Percentiles rank a stretch among this genome's conserved stretches.
Evolutionary conservation across 768 basidiomycete species (phyloP).

Genomic region (Russula ochroleuca): DNA sequence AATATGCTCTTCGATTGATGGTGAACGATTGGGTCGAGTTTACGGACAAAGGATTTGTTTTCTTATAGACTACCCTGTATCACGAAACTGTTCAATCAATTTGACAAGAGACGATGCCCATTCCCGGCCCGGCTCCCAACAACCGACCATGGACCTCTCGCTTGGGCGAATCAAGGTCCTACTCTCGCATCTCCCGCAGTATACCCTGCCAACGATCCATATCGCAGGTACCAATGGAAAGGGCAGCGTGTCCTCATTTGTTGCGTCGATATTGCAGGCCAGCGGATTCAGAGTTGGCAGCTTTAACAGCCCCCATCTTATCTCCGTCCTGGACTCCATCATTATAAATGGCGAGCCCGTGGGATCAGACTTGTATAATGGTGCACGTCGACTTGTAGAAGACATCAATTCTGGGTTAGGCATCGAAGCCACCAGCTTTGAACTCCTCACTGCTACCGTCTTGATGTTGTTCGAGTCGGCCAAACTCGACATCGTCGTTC

Average conservation of each 20-base stretch:
- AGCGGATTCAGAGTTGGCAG: constrained; percentile 64
- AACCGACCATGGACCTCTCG: constrained; percentile 57
- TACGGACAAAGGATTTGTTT: constrained; percentile 10
- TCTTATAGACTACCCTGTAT: constrained; percentile 18
- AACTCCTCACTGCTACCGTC: constrained; percentile 79
- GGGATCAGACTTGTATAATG: constrained; percentile 43
- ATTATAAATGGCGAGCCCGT: constrained; percentile 58
- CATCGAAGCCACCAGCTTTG: constrained; percentile 66
- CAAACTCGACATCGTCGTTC: constrained; percentile 72
- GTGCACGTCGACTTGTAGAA: constrained; percentile 47
- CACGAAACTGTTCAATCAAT: constrained; percentile 28
- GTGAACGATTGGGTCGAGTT: constrained; percentile 9
- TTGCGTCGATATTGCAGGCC: constrained; percentile 67
- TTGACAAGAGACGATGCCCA: background rate
- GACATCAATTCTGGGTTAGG: constrained; percentile 41
- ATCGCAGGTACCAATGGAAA: constrained; percentile 97
- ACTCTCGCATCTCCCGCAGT: constrained; percentile 51
- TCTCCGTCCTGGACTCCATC: constrained; percentile 74
- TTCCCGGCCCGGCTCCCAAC: too few relatives aligned
- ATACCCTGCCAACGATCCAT: constrained; percentile 80
- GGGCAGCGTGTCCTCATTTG: constrained; percentile 81
- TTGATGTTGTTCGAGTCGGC: constrained; percentile 66
- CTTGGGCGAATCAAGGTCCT: constrained; percentile 56
- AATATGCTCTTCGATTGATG: constrained; percentile 5
- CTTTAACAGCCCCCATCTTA: constrained; percentile 91